A percentile compares a stretch with the other conserved stretches of the same genome.
Evolutionary conservation across 129 eudicot genomes (phyloP).

Genomic region (Flaveria sonorensis): DNA sequence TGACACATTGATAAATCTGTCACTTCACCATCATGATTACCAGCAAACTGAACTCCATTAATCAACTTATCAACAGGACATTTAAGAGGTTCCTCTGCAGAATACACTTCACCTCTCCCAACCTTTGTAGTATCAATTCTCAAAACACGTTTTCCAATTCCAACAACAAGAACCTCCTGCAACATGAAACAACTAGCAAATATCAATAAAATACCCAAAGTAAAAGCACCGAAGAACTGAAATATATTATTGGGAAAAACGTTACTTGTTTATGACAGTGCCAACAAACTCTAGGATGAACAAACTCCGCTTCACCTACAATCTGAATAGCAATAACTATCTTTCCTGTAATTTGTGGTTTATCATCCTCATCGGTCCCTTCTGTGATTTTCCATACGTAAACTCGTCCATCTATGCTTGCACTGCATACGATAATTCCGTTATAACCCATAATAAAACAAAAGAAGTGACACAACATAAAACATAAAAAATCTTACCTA

Average conservation of each 20-base stretch:
- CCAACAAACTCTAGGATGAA: constrained; percentile 99
- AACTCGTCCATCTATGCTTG: constrained; percentile 94
- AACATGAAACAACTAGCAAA: constrained; percentile 1
- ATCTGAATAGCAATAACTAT: constrained; percentile 80
- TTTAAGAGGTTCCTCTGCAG: constrained; percentile 83
- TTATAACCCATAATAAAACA: constrained; percentile 11
- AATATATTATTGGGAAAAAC: background rate
- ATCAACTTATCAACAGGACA: constrained; percentile 74
- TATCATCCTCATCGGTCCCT: constrained; percentile 87
- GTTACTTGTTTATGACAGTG: constrained; percentile 96
- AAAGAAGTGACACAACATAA: background rate
- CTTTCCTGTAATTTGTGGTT: constrained; percentile 84
- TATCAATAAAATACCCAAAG: background rate
- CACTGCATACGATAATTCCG: constrained; percentile 46
- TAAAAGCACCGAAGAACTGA: background rate
- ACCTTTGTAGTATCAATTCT: constrained; percentile 91
- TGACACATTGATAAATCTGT: constrained; percentile 98
- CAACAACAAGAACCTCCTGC: constrained; percentile 95
- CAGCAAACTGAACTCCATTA: constrained; percentile 93
- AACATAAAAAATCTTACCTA: constrained; percentile 47
- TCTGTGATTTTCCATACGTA: constrained; percentile 93
- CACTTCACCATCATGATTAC: constrained; percentile 97
- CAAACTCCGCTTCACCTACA: constrained; percentile 73
- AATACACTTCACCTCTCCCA: constrained; percentile 77
- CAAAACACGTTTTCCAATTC: constrained; percentile 74